A percentile compares a stretch with the other conserved stretches of the same genome.
These are phyloP conservation scores for Huntiella bhutanensis DNA, from an alignment of 2,329 filamentous ascomycete genomes.

Conservation along the genomic window DNA sequence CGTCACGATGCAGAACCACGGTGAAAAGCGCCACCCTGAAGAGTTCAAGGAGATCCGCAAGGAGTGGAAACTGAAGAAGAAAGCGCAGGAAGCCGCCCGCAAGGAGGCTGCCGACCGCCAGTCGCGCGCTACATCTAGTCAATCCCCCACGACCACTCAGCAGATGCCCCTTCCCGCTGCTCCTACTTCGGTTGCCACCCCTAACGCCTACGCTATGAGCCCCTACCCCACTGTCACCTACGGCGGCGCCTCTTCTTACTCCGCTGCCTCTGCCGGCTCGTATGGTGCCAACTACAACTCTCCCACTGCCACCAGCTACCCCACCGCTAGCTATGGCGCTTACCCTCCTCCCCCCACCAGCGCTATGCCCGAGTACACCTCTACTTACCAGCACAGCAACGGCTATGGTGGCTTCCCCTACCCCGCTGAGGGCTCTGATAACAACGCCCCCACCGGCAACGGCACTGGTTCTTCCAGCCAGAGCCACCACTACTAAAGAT, in stretches of 20 bases:
- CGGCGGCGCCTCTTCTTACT: too few species aligned
- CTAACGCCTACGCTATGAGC: background rate
- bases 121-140: background rate
- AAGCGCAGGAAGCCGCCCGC: constrained; percentile 83
- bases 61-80: constrained; percentile 98
- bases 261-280: too few species aligned
- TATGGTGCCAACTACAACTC: too few species aligned
- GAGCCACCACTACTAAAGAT: constrained; percentile 20
- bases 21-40: constrained; percentile 89
- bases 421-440: constrained; percentile 5
- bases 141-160: background rate
- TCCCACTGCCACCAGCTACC: too few species aligned
- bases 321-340: background rate
- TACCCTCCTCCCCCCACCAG: constrained; percentile 17
- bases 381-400: constrained; percentile 29
- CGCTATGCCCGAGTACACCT: constrained; percentile 31
- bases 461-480: constrained; percentile 15
- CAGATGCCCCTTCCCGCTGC: constrained; percentile 8
- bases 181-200: background rate
- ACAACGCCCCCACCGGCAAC: background rate
- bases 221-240: too few species aligned
- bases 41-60: constrained; percentile 99
- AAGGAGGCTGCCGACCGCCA: constrained; percentile 31
- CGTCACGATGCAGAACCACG: constrained; percentile 97
- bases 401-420: constrained; percentile 39